Evolutionary conservation across 768 basidiomycete genomes (phyloP), one percentile per base, ranked within the genome.

Genomic region (Russula olivacea): DNA sequence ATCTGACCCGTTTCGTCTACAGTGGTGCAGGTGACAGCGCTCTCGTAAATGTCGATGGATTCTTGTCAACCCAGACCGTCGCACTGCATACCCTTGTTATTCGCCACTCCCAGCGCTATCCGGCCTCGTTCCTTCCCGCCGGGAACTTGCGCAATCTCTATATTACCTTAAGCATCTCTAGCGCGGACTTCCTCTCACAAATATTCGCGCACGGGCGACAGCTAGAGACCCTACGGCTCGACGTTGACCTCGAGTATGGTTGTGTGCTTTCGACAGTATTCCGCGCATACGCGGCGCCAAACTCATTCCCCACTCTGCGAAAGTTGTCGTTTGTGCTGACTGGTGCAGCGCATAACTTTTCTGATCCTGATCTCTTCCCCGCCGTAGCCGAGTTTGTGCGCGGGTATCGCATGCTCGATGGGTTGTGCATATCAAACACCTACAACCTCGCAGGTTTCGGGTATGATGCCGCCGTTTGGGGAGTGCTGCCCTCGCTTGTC

Each of bases 391-490:
- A 84, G 34, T 88, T 89, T 70, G 73, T 90, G 38, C 80, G 84
- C 15, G 82, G 80, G 9, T 76, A 85, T 49, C 72, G 72, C 23
- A 73, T 80, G 45, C 73, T 90, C 45, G 75, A 74, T n/a, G 80
- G 80, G 0, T 77, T 88, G 28, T 75, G 78, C 49, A 76, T 89
- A 0, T 76, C 80, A 12, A 78, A 78, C 4, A 69, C 70, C 69
- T 71, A 17, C 68, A 68, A 28, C 66, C 61, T 51, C 78, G 55
- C 80, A 82, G 66, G 76, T 75, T 64, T 85, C 11, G 88, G 88
- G 30, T 88, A 86, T 66, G 84, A 88, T 65, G 84, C 87, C 0
- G 80, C 83, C 1, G 77, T 83, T 8, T 89, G 86, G 87, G 87
- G 87, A 11, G 83, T 88, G 9, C 74, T 90, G 11, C 87, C 87